Percentiles rank a stretch among this genome's conserved stretches.
phyloP scores from a whole-genome alignment of 2,329 filamentous ascomycete species.

The Fusarium liriodendri region DNA sequence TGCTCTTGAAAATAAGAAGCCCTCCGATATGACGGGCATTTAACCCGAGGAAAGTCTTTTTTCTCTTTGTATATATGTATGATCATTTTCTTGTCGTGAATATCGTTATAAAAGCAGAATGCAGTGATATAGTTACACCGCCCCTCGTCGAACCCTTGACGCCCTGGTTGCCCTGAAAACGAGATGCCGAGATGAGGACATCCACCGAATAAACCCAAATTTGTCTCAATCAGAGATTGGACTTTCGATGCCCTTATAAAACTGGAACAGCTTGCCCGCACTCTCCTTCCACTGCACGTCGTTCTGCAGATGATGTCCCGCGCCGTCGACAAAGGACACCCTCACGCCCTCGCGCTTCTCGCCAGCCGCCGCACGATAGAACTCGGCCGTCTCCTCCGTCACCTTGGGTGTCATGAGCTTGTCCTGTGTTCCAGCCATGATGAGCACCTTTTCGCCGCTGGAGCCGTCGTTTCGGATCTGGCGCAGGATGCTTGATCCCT shows the following conservation, averaged over 20 bases:
- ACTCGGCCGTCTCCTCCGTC: conserved; percentile 51
- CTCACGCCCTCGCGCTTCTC: conserved; percentile 49
- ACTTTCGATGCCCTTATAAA: conserved; percentile 45
- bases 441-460: conserved; percentile 47
- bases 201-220: background rate
- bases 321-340: conserved; percentile 54
- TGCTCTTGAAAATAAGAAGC: background rate
- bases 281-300: conserved; percentile 61
- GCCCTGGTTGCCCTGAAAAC: conserved; percentile 9
- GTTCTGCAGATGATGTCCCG: conserved; percentile 66
- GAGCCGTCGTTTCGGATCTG: conserved; percentile 45
- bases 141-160: background rate
- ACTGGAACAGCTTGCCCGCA: conserved; percentile 56
- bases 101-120: conserved; percentile 8
- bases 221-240: background rate
- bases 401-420: conserved; percentile 53
- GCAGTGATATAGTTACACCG: conserved; percentile 1
- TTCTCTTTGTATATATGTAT: background rate
- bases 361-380: conserved; percentile 35
- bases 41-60: background rate
- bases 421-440: conserved; percentile 55
- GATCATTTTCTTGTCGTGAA: conserved; percentile 1
- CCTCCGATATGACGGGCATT: background rate
- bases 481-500: conserved; percentile 52
- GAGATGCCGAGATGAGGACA: conserved; percentile 1